Base-by-base conservation (phyloP, 2,329 filamentous ascomycete genomes). In the Pseudogymnoascus sp. region DNA sequence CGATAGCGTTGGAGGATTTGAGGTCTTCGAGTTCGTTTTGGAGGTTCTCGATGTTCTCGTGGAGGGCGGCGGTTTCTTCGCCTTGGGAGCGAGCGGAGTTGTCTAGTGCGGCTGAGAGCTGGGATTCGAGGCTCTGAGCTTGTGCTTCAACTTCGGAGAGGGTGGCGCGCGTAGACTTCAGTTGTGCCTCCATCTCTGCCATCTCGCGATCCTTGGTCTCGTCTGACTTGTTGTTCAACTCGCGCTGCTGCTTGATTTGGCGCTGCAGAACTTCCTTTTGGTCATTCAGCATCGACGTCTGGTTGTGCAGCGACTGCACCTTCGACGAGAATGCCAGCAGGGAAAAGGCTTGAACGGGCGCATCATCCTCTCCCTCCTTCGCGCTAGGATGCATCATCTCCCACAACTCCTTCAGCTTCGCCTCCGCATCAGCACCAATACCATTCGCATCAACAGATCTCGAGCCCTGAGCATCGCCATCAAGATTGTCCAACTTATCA, bases 181-280 rank as follows among this genome's bases (percentile, higher is more conserved):
- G 71, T 67, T 87, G 81, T 13, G 82, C 80, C 61, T 80, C 77
- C 68, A 84, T 85, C 58, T 78, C 73, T 25, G 81, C 78, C n/a
- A 90, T 73, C 65, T 89, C 83, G 41, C 81, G 81, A 68, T 89
- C 87, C 70, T 87, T 85, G 64, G 87, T 82, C 17, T 84, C 80
- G 67, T 96, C 91, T 1, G 91, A 92, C 71, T 92, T 92, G 77
- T 82, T 92, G 76, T 96, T 96, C 63, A 97, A 82, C 71, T 96
- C 91, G 63, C 92, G 89, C 75, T 97, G 93, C 73, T 97, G 92
- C 76, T 96, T 93, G 70, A 97, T 93, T 73, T 97, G 92, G 44
- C 92, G 86, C 70, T 93, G 89, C 7, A 97, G 81, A 21, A 96
- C 92, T 58, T 86, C 85, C 72, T 96, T 95, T 72, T 97, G 92